Evolutionary conservation across 2,329 filamentous ascomycete species (phyloP).

Genomic region (Arthrobotrys entomopaga): DNA sequence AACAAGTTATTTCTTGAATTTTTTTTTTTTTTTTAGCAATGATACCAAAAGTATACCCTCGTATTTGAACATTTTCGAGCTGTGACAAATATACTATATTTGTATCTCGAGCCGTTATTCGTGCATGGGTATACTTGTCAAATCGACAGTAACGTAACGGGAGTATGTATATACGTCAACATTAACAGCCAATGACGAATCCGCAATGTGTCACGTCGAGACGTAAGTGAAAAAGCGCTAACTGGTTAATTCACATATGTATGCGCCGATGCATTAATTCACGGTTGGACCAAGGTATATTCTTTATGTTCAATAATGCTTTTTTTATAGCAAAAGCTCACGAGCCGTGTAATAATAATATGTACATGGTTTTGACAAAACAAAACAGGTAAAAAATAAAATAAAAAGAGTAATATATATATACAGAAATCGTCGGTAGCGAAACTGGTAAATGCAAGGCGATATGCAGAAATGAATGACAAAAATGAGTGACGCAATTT

Average conservation of each 20-base stretch:
- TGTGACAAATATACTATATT: conserved; percentile 21
- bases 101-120: not conserved
- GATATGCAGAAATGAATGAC: not conserved
- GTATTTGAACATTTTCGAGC: not conserved
- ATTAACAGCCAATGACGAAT: not conserved
- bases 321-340: conserved; percentile 29
- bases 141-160: not conserved
- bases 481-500: conserved; percentile 30
- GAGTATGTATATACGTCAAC: not conserved
- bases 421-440: conserved; percentile 36
- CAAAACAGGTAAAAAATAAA: conserved; percentile 25
- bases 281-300: not conserved
- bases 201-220: not conserved
- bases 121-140: conserved; percentile 3
- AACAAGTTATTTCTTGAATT: conserved; percentile 1
- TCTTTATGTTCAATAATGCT: conserved; percentile 20
- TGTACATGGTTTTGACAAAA: conserved; percentile 37
- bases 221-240: not conserved
- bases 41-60: not conserved
- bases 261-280: not conserved
- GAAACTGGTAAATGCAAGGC: conserved; percentile 9
- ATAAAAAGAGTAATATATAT: conserved; percentile 31
- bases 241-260: not conserved
- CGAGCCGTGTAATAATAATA: conserved; percentile 36
- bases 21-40: not conserved